Conservation (phyloP, 352 stramenopile species). For the Globisporangium paddicum region DNA sequence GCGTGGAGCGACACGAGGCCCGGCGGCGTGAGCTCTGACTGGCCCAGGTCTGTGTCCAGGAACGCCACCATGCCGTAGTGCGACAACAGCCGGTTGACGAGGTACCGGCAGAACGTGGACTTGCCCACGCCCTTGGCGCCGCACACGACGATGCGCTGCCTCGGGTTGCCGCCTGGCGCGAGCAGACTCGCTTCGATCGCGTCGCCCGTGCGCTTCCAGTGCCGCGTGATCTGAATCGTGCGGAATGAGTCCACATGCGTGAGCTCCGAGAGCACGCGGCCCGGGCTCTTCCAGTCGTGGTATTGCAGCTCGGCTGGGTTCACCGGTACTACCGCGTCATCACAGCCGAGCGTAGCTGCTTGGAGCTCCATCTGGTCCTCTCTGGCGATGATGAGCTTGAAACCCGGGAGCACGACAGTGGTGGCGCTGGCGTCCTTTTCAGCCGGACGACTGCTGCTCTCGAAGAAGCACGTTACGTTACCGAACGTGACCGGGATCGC, state of each 20-base stretch:
- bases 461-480: slow-evolving; percentile 77
- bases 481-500: slow-evolving; percentile 57
- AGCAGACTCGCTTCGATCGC: slow-evolving; percentile 37
- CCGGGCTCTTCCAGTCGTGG: slow-evolving; percentile 48
- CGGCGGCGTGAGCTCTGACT: slow-evolving; percentile 92
- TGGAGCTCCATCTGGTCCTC: slow-evolving; percentile 27
- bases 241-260: slow-evolving; percentile 52
- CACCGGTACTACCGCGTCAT: neutral
- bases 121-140: slow-evolving; percentile 96
- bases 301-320: slow-evolving; percentile 9
- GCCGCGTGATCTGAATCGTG: slow-evolving; percentile 55
- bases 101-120: slow-evolving; percentile 93
- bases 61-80: slow-evolving; percentile 82
- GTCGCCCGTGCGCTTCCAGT: slow-evolving; percentile 47
- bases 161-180: neutral
- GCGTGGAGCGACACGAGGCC: slow-evolving; percentile 91
- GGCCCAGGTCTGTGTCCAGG: slow-evolving; percentile 94
- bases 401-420: slow-evolving; percentile 58
- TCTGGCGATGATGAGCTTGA: slow-evolving; percentile 74
- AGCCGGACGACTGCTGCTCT: slow-evolving; percentile 21
- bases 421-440: slow-evolving; percentile 7
- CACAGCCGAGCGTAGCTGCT: neutral
- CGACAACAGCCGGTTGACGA: slow-evolving; percentile 89
- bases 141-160: slow-evolving; percentile 86
- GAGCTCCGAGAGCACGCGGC: slow-evolving; percentile 51